phyloP scores from a whole-genome alignment of 306 rosid genomes.

The Castanea sativa region DNA sequence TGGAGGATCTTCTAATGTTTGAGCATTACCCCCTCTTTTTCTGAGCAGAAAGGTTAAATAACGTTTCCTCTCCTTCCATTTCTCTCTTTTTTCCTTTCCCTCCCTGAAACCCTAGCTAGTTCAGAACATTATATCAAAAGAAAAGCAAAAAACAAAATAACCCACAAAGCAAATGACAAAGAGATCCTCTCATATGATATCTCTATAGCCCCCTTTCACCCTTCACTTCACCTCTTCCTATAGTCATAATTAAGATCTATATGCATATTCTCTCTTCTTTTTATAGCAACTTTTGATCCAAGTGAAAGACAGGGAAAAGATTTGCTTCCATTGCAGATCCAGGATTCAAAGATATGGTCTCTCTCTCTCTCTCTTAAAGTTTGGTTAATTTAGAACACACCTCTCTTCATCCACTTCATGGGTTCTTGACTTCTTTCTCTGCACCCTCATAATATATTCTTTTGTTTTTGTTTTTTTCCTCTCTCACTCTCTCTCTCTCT shows the following conservation, averaged over 20 bases:
- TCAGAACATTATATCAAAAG: slow-evolving; percentile 1
- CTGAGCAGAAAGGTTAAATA: slow-evolving; percentile 39
- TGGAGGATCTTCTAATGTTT: slow-evolving; percentile 34
- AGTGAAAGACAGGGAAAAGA: slow-evolving; percentile 62
- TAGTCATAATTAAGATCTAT: slow-evolving; percentile 39
- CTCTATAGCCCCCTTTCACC: slow-evolving; percentile 2
- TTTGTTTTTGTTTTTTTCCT: background rate
- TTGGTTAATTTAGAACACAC: background rate
- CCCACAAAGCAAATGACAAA: background rate
- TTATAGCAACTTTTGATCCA: slow-evolving; percentile 39
- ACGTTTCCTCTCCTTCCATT: slow-evolving; percentile 28
- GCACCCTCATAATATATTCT: slow-evolving; percentile 6
- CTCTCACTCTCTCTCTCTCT: background rate
- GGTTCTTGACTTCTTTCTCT: slow-evolving; percentile 5
- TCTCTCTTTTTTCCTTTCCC: background rate
- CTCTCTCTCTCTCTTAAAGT: background rate
- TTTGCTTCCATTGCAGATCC: slow-evolving; percentile 54
- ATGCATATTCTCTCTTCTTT: slow-evolving; percentile 52
- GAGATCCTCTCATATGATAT: background rate
- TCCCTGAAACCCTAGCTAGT: slow-evolving; percentile 61
- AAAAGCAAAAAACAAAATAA: background rate
- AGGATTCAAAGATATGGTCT: slow-evolving; percentile 39
- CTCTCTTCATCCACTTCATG: slow-evolving; percentile 7
- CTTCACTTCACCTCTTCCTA: slow-evolving; percentile 1
- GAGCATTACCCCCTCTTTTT: slow-evolving; percentile 17